phyloP scores from a whole-genome alignment of 148 eudicot genomes.

The Mesembryanthemum crystallinum region DNA sequence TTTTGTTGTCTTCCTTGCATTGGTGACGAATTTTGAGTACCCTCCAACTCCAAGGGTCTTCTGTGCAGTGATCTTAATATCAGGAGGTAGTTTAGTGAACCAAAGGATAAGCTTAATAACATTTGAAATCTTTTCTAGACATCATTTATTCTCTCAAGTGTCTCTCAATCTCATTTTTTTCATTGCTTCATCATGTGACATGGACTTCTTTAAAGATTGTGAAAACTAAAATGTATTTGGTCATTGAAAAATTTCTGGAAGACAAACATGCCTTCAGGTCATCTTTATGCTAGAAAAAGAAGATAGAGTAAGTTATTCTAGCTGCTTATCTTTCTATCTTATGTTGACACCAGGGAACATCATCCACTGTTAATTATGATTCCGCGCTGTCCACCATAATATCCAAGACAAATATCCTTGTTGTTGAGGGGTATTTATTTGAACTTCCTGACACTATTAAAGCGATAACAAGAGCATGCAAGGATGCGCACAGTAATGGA shows the following conservation, averaged over 20 bases:
- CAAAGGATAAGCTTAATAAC: neutral
- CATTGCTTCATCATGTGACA: too few relatives aligned
- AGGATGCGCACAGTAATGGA: conserved; percentile 77
- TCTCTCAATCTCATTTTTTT: neutral
- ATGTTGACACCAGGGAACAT: conserved; percentile 67
- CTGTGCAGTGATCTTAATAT: neutral
- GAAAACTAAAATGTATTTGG: neutral
- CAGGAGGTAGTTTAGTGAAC: neutral
- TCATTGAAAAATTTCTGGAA: neutral
- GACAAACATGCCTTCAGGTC: too few relatives aligned
- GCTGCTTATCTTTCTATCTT: conserved; percentile 16
- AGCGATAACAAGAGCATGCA: conserved; percentile 74
- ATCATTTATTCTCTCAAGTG: neutral
- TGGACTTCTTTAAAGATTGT: neutral
- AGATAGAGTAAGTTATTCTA: neutral
- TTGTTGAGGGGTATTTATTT: conserved; percentile 91
- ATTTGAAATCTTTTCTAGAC: neutral
- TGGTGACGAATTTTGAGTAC: neutral
- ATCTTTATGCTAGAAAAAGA: too few relatives aligned
- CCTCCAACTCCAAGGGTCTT: neutral
- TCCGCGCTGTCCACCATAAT: conserved; percentile 59
- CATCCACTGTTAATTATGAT: conserved; percentile 74
- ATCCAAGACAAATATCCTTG: conserved; percentile 76
- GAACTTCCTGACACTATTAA: conserved; percentile 89
- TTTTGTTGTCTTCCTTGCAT: neutral